Conservation (phyloP, 2,329 filamentous ascomycete genomes). For the Aspergillus latus region DNA sequence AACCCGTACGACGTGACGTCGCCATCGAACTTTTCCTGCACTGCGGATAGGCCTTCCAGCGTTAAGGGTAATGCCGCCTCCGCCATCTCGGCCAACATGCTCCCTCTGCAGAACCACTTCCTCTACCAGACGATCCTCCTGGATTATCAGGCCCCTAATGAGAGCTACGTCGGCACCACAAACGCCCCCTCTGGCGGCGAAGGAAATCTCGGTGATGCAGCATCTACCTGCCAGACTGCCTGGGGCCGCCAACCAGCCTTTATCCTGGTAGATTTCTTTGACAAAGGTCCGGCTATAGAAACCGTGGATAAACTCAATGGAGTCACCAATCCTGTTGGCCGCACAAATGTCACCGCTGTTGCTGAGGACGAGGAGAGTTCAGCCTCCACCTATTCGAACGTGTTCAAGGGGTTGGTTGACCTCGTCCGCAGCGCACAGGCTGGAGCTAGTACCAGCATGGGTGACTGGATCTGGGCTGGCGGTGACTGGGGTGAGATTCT, state of each 20-base stretch:
- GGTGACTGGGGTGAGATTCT: conserved; percentile 43
- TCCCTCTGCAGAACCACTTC: conserved; percentile 81
- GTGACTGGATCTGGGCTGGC: conserved; percentile 47
- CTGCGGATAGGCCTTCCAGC: conserved; percentile 62
- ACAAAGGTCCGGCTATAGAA: conserved; percentile 67
- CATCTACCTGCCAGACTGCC: conserved; percentile 53
- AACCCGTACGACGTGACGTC: conserved; percentile 66
- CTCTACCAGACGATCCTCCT: conserved; percentile 57
- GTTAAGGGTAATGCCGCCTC: conserved; percentile 47
- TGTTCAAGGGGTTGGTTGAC: conserved; percentile 40
- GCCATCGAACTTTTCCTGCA: conserved; percentile 69
- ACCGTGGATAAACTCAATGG: conserved; percentile 69
- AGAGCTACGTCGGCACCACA: conserved; percentile 60
- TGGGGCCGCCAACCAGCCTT: conserved; percentile 70
- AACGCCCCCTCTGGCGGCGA: conserved; percentile 61
- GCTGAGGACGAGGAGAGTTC: conserved; percentile 24
- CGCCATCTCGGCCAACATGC: conserved; percentile 59
- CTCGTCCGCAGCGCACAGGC: conserved; percentile 39
- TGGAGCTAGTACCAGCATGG: conserved; percentile 40
- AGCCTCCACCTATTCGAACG: conserved; percentile 32
- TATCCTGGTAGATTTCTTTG: conserved; percentile 77
- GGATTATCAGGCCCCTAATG: conserved; percentile 61
- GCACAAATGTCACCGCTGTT: conserved; percentile 35
- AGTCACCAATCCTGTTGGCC: conserved; percentile 48
- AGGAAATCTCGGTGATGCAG: conserved; percentile 54